Conservation (phyloP, 164 flowering plant species). For the Chloranthus sessilifolius region DNA sequence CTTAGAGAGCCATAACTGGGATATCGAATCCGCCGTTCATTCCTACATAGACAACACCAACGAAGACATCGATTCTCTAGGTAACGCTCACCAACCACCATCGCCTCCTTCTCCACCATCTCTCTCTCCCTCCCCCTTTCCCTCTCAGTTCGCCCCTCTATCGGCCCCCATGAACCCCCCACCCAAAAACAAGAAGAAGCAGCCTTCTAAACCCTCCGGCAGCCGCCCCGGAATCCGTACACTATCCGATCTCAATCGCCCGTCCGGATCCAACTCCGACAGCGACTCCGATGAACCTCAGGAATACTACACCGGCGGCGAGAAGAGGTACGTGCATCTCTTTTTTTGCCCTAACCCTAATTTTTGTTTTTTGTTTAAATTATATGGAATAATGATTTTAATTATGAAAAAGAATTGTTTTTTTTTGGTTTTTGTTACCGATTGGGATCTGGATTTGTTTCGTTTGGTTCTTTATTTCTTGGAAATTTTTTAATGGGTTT, state of each 20-base stretch:
- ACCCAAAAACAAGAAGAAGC: conserved; percentile 38
- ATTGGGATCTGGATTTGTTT: no score
- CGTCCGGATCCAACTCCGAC: conserved; percentile 56
- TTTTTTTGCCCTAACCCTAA: no score
- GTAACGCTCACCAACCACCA: neutral
- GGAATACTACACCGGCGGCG: conserved; percentile 92
- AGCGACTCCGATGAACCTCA: conserved; percentile 74
- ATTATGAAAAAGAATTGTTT: no score
- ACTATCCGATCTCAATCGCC: conserved; percentile 73
- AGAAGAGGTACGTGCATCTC: no score
- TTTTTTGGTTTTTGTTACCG: no score
- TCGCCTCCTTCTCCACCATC: neutral
- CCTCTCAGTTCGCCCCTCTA: neutral
- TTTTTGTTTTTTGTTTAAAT: no score
- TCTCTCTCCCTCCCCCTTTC: neutral
- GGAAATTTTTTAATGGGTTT: no score
- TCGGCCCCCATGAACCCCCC: conserved; percentile 42
- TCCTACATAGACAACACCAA: conserved; percentile 18
- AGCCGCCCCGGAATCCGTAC: conserved; percentile 64
- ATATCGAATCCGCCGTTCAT: conserved; percentile 19
- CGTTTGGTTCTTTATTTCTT: no score
- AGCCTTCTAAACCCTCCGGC: conserved; percentile 45
- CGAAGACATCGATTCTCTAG: no score
- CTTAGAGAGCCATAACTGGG: conserved; percentile 19
- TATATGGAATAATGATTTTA: no score